Evolutionary conservation across 208 protist genomes (phyloP).

Genomic region (Leptomonas pyrrhocoris): DNA sequence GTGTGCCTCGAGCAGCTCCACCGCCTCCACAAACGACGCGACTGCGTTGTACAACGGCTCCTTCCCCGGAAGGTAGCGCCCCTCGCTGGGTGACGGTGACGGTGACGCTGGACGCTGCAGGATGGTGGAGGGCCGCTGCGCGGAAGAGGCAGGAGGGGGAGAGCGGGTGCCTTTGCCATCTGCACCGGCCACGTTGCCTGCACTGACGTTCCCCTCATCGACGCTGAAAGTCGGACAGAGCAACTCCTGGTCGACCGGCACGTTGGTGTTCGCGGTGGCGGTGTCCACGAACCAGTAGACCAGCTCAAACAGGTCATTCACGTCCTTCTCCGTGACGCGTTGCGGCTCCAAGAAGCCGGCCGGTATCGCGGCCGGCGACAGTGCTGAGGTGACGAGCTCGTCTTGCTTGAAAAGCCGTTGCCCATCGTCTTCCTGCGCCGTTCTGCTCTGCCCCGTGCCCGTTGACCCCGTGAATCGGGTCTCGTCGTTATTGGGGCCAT

Average conservation of each 20-base stretch:
- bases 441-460: not conserved
- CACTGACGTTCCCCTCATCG: constrained; percentile 1
- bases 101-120: not conserved
- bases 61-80: constrained; percentile 25
- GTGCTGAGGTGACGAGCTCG: constrained; percentile 3
- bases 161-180: not conserved
- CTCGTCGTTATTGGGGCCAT: not conserved
- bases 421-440: not conserved
- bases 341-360: constrained; percentile 26
- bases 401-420: not conserved
- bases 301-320: constrained; percentile 81
- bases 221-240: constrained; percentile 6
- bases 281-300: constrained; percentile 81
- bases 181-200: not conserved
- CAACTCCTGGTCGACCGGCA: constrained; percentile 43
- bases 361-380: constrained; percentile 10
- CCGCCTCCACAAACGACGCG: constrained; percentile 24
- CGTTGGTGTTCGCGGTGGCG: constrained; percentile 68
- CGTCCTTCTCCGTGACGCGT: constrained; percentile 65
- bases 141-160: too few species aligned
- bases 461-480: not conserved
- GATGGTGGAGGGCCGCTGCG: not conserved
- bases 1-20: constrained; percentile 28
- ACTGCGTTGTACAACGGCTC: constrained; percentile 12
- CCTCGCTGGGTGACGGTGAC: not conserved